Evolutionary conservation across 2,329 filamentous ascomycete species (phyloP).

Genomic region (Penicillium sp.): DNA sequence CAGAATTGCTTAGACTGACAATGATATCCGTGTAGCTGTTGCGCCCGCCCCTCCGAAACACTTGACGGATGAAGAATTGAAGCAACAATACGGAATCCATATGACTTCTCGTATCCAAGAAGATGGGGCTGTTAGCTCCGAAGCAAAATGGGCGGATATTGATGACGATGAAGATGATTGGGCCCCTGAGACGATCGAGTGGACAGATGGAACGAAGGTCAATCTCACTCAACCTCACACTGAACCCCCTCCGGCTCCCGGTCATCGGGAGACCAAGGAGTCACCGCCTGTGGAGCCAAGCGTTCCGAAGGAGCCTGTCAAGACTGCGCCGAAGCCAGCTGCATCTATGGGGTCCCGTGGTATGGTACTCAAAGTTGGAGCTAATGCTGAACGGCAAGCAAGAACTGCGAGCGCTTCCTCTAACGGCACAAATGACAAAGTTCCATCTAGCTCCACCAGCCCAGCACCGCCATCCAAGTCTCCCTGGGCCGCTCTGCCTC

Average conservation of each 20-base stretch:
- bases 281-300: constrained; percentile 8
- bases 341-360: constrained; percentile 44
- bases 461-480: constrained; percentile 64
- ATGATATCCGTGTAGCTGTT: constrained; percentile 34
- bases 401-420: constrained; percentile 38
- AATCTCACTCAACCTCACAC: constrained; percentile 44
- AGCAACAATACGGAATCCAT: constrained; percentile 61
- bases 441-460: constrained; percentile 40
- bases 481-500: constrained; percentile 80
- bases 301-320: constrained; percentile 21
- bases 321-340: constrained; percentile 30
- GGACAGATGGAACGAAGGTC: constrained; percentile 61
- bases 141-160: constrained; percentile 61
- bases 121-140: constrained; percentile 50
- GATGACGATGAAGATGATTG: constrained; percentile 62
- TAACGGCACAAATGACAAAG: constrained; percentile 48
- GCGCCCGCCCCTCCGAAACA: constrained; percentile 53
- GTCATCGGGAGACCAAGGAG: constrained; percentile 21
- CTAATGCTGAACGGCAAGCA: constrained; percentile 40
- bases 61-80: constrained; percentile 59
- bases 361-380: constrained; percentile 42
- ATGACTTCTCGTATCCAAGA: constrained; percentile 57
- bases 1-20: constrained; percentile 14
- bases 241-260: constrained; percentile 13
- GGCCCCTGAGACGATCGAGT: constrained; percentile 59